A percentile compares a stretch with the other conserved stretches of the same genome.
These are phyloP conservation scores for Adansonia digitata DNA, from an alignment of 345 rosid genomes.

Conservation along the genomic window DNA sequence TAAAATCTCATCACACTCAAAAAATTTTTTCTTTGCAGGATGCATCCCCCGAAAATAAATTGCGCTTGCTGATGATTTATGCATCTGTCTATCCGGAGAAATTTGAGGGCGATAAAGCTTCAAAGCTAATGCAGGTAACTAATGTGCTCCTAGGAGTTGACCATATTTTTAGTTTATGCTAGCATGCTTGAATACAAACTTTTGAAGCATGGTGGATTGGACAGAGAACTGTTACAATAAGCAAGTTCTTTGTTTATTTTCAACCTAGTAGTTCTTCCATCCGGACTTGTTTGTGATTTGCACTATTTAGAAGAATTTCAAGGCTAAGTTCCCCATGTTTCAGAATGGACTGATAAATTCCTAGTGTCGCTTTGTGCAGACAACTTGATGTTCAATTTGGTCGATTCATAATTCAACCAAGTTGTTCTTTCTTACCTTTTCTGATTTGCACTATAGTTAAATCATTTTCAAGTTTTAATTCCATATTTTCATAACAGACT, in stretches of 20 bases:
- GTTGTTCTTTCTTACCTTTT: not conserved
- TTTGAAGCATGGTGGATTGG: not conserved
- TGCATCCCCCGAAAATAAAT: slow-evolving; percentile 65
- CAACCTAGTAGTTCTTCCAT: not conserved
- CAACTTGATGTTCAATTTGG: not conserved
- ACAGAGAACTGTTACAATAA: not conserved
- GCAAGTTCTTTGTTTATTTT: not conserved
- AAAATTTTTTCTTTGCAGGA: slow-evolving; percentile 39
- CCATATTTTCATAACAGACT: not conserved
- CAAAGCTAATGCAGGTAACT: slow-evolving; percentile 88
- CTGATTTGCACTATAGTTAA: not conserved
- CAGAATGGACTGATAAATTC: not conserved
- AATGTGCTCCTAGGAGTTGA: not conserved
- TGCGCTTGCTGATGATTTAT: slow-evolving; percentile 89
- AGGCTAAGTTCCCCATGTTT: not conserved
- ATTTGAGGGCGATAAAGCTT: slow-evolving; percentile 88
- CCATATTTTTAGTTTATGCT: no score
- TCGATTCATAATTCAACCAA: not conserved
- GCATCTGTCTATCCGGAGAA: slow-evolving; percentile 80
- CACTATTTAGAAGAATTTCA: not conserved
- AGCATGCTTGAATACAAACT: not conserved
- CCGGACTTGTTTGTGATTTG: not conserved
- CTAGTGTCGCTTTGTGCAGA: not conserved
- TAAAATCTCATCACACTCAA: not conserved
- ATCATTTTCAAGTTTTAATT: not conserved